phyloP scores from a whole-genome alignment of 2,329 filamentous ascomycete species.

The Epichloe aotearoae region DNA sequence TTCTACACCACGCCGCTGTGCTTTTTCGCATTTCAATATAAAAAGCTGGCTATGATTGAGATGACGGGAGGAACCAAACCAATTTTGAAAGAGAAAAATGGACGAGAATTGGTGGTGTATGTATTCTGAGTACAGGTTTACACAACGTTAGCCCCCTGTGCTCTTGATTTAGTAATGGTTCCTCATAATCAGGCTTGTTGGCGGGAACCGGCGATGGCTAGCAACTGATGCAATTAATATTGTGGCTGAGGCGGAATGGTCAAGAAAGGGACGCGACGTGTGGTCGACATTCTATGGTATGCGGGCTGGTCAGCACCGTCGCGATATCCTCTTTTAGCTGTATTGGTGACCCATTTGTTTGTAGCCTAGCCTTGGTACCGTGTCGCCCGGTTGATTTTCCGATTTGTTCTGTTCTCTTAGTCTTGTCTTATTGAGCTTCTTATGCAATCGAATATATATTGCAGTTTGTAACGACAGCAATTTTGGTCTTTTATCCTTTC shows the following conservation, averaged over 20 bases:
- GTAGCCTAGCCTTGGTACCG: slow-evolving; percentile 13
- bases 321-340: slow-evolving; percentile 10
- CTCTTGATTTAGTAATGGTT: slow-evolving; percentile 4
- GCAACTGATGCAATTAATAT: slow-evolving; percentile 8
- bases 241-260: slow-evolving; percentile 5
- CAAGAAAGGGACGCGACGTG: slow-evolving; percentile 5
- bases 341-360: slow-evolving; percentile 17
- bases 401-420: slow-evolving; percentile 32
- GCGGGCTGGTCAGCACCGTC: slow-evolving; percentile 3
- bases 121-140: slow-evolving; percentile 2
- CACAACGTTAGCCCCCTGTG: not conserved
- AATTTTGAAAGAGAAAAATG: slow-evolving; percentile 2
- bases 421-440: slow-evolving; percentile 46
- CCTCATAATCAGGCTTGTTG: not conserved
- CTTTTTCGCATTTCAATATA: slow-evolving; percentile 18
- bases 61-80: slow-evolving; percentile 17
- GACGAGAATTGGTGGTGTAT: slow-evolving; percentile 9
- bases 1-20: slow-evolving; percentile 17
- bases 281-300: slow-evolving; percentile 11
- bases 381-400: slow-evolving; percentile 16
- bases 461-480: not conserved
- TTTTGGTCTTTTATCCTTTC: not conserved
- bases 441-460: slow-evolving; percentile 45
- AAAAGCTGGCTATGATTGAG: slow-evolving; percentile 17
- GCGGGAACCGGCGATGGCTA: slow-evolving; percentile 6